Evolutionary conservation across 2,329 filamentous ascomycete species (phyloP), one percentile per base, ranked within the genome.

Genomic region (Trichoderma hamatum): DNA sequence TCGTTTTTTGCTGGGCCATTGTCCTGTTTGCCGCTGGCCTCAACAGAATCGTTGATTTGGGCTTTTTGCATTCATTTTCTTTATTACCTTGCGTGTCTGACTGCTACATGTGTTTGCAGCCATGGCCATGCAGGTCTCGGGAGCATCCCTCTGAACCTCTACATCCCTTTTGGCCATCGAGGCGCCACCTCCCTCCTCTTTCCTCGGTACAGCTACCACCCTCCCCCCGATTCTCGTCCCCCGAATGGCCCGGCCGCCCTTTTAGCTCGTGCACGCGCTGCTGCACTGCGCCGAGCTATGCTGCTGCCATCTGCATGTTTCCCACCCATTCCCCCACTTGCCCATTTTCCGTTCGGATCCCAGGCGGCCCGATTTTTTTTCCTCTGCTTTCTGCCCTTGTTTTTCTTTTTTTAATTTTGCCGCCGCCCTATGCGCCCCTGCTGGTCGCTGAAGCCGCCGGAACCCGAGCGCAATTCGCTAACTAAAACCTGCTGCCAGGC

Each of bases 401-500:
- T n/a, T 43, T n/a, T n/a, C 14, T 43, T 43, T n/a, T 64, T 39
- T 49, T 34, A 6, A n/a, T 54, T 36, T 59, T 58, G 51, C 55
- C 58, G 58, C 58, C 66, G 56, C 66, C 49, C 13, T 62, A 54
- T 62, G 66, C 66, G 58, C 56, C 30, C 2, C 30, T 30, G 30
- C 30, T 14, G 4, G 30, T 11, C 55, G 30, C 30, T 65, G 61
- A 65, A 54, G 67, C 61, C 60, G 71, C 67, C 69, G 67, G 67
- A 73, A 70, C 70, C 71, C 74, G 71, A 76, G 70, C 59, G 49
- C 49, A 70, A 34, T 32, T 58, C 72, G 68, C 76, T 77, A 74
- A 78, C 73, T 30, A 70, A 69, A 49, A 61, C 39, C 52, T 60
- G 54, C 67, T 71, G 62, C 73, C 39, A 83, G 81, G 72, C 77